Percentiles rank a stretch among this genome's conserved stretches.
These are phyloP conservation scores for Fragaria vesca DNA, from an alignment of 306 rosid genomes.

Conservation along the genomic window DNA sequence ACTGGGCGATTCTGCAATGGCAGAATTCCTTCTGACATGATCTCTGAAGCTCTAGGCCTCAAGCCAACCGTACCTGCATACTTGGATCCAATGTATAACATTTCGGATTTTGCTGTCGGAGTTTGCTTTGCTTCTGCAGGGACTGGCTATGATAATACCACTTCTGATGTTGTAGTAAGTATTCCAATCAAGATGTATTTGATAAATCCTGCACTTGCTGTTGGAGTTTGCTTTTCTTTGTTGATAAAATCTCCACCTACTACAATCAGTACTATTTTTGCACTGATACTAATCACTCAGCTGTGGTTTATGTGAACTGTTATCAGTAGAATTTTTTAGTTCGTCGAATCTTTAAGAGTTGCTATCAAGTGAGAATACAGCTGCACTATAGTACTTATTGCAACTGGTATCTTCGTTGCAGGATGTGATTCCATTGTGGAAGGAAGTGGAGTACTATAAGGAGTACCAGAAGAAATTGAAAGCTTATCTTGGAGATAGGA, in stretches of 20 bases:
- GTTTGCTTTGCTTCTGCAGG: constrained; percentile 79
- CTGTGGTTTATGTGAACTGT: not conserved
- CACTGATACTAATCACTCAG: not conserved
- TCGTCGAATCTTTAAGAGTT: not conserved
- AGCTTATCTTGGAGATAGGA: constrained; percentile 32
- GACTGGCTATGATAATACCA: constrained; percentile 61
- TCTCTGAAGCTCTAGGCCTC: constrained; percentile 56
- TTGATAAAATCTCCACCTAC: not conserved
- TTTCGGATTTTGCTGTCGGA: constrained; percentile 54
- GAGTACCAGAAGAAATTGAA: constrained; percentile 48
- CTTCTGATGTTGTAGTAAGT: constrained; percentile 56
- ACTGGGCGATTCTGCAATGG: constrained; percentile 66
- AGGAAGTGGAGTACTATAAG: constrained; percentile 58
- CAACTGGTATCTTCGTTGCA: not conserved
- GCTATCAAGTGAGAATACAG: not conserved
- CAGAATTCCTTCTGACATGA: constrained; percentile 47
- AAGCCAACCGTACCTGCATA: constrained; percentile 53
- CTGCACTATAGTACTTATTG: not conserved
- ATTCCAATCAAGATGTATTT: not conserved
- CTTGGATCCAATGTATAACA: constrained; percentile 48
- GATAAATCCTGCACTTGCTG: not conserved
- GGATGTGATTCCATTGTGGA: constrained; percentile 71
- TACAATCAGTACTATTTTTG: not conserved
- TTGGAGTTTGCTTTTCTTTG: too few relatives aligned
- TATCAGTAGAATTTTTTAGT: not conserved